Evolutionary conservation across 345 rosid genomes (phyloP), one percentile per base, ranked within the genome.

Genomic region (Microcos paniculata): DNA sequence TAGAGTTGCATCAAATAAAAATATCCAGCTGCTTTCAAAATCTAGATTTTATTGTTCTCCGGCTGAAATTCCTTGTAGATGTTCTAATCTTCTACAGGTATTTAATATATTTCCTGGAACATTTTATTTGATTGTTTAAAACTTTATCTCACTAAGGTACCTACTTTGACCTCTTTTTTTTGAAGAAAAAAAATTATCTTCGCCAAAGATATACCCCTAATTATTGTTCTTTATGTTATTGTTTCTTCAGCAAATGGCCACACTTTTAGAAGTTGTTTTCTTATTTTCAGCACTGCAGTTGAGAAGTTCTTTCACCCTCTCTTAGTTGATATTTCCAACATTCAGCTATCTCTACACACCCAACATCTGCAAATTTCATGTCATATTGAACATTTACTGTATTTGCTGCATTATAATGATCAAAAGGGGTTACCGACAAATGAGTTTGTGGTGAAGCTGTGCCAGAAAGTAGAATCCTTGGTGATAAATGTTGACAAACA

Each of bases 11-110:
- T 83, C 85, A 78, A 30, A 57, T 84, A 49, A 84, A 77, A 67
- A 43, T 70, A 69, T 87, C 88, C 49, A 83, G 79, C 33, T 80
- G 26, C 73, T 83, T 79, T 42, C 49, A 79, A 57, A 73, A 85
- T 75, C 77, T 87, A 31, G 79, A 83, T 55, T 76, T 87, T 51
- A 31, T 81, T 15, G 61, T 88, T 67, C 84, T 80, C 75, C 85
- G 82, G 58, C 75, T 92, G 62, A 91, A 89, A 75, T 89, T 94
- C 80, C 86, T 90, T 53, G 83, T 84, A 19, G 90, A 90, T 83
- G 84, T 94, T 63, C 77, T 94, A 76, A 79, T 82, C 78, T 87
- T 90, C 77, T 91, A 91, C 79, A 81, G 96, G 97, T 94, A 89
- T 62, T 56, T 45, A 71, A 21, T 55, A 63, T 58, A 31, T 48